Percentiles rank a stretch among this genome's conserved stretches.
phyloP scores from a whole-genome alignment of 192 early-diverging fungal genomes.

The Spizellomyces sp. region DNA sequence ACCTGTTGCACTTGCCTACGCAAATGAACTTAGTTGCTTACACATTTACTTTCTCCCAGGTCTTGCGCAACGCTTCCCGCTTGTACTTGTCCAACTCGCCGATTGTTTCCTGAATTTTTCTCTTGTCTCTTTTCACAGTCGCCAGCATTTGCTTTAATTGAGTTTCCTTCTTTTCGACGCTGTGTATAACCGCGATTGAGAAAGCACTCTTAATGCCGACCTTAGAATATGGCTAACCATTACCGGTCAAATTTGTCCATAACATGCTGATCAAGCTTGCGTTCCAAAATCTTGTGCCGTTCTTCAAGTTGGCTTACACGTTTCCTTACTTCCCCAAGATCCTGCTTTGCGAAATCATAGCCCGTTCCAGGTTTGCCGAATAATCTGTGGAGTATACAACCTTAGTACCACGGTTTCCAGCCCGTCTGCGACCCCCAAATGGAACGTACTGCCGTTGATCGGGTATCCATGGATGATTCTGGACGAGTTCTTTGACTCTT shows the following conservation, averaged over 20 bases:
- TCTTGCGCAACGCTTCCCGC: conserved; percentile 82
- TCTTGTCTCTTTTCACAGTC: conserved; percentile 90
- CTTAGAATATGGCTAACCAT: not conserved
- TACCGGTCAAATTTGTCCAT: conserved; percentile 94
- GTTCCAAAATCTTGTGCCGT: conserved; percentile 77
- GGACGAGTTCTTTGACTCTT: conserved; percentile 22
- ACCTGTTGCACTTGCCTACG: not conserved
- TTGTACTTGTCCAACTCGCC: conserved; percentile 87
- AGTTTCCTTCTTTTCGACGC: conserved; percentile 89
- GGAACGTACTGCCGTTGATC: conserved; percentile 79
- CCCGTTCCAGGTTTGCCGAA: conserved; percentile 83
- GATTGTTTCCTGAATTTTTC: conserved; percentile 95
- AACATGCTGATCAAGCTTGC: conserved; percentile 89
- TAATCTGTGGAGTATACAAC: conserved; percentile 42
- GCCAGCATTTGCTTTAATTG: conserved; percentile 82
- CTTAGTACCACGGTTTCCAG: not conserved
- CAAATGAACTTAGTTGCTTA: conserved; percentile 33
- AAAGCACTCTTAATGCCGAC: too few species aligned
- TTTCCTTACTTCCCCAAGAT: conserved; percentile 74
- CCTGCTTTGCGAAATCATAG: conserved; percentile 82
- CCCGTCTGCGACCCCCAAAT: not conserved
- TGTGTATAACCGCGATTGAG: conserved; percentile 17
- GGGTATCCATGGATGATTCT: conserved; percentile 72
- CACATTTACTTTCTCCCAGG: conserved; percentile 90
- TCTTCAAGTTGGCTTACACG: conserved; percentile 74